phyloP scores from a whole-genome alignment of 225 moss, liverwort and hornwort genomes.

The Polytrichum formosum region DNA sequence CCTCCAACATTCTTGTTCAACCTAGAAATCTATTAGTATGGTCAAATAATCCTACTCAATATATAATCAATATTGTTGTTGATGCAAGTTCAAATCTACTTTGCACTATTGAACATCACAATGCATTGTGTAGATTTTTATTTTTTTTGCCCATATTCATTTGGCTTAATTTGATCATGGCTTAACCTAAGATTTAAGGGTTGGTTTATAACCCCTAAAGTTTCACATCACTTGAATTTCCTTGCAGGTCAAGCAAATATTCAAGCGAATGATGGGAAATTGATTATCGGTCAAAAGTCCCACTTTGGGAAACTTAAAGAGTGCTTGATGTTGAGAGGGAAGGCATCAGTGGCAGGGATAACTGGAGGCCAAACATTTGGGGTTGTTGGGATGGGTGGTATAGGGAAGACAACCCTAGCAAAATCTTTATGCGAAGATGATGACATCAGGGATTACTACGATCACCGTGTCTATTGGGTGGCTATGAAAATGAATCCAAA shows the following conservation, averaged over 20 bases:
- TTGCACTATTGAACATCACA: too few species aligned
- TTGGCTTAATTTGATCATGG: too few species aligned
- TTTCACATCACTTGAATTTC: background rate
- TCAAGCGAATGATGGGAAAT: background rate
- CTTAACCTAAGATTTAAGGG: too few species aligned
- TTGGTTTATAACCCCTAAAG: too few species aligned
- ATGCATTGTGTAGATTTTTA: too few species aligned
- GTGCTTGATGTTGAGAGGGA: constrained; percentile 26
- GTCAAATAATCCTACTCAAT: too few species aligned
- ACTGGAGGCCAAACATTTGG: constrained; percentile 19
- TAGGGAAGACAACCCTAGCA: constrained; percentile 24
- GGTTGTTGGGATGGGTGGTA: constrained; percentile 27
- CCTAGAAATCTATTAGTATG: too few species aligned
- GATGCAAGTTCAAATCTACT: too few species aligned
- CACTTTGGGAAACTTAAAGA: constrained; percentile 24
- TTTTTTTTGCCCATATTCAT: too few species aligned
- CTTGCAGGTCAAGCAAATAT: constrained; percentile 15
- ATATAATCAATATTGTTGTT: too few species aligned
- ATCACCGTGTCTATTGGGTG: constrained; percentile 37
- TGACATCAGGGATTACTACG: constrained; percentile 17
- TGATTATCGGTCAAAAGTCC: constrained; percentile 27
- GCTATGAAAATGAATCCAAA: constrained; percentile 19
- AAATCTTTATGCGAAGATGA: constrained; percentile 14
- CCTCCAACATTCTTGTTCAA: too few species aligned
- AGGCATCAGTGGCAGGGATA: constrained; percentile 18